Percentiles rank a stretch among this genome's conserved stretches.
Evolutionary conservation across 345 rosid species (phyloP).

Genomic region (Psidium guajava): DNA sequence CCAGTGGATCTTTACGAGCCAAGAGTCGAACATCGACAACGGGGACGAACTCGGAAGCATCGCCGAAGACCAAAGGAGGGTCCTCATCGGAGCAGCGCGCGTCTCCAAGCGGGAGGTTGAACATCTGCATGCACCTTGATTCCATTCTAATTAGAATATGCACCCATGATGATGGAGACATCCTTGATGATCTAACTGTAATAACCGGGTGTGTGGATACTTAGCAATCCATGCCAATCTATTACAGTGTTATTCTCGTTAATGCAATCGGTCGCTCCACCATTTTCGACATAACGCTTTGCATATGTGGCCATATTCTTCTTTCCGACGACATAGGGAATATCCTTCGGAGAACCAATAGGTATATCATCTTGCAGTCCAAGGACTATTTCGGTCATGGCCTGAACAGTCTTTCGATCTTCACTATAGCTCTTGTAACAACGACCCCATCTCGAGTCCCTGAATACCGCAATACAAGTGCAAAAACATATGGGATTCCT

Average conservation of each 20-base stretch:
- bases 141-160: conserved; percentile 91
- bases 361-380: conserved; percentile 88
- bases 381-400: conserved; percentile 58
- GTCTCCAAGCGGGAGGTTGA: too few species aligned
- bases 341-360: conserved; percentile 27
- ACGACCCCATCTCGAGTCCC: conserved; percentile 97
- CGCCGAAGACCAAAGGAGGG: too few species aligned
- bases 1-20: too few species aligned
- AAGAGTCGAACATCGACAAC: too few species aligned
- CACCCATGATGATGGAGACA: conserved; percentile 76
- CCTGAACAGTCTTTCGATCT: conserved; percentile 53
- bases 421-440: conserved; percentile 95
- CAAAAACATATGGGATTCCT: conserved; percentile 66
- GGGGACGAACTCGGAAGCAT: too few species aligned
- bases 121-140: conserved; percentile 78
- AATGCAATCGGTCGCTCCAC: conserved; percentile 67
- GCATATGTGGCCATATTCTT: conserved; percentile 83
- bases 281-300: conserved; percentile 89
- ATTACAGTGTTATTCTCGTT: conserved; percentile 61
- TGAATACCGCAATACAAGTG: conserved; percentile 94
- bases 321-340: conserved; percentile 62
- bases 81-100: too few species aligned
- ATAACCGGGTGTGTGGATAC: conserved; percentile 72
- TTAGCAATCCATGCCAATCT: conserved; percentile 41
- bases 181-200: conserved; percentile 62